A percentile compares a stretch with the other conserved stretches of the same genome.
Evolutionary conservation across 352 stramenopile species (phyloP).

Genomic region (Globisporangium barbulae): DNA sequence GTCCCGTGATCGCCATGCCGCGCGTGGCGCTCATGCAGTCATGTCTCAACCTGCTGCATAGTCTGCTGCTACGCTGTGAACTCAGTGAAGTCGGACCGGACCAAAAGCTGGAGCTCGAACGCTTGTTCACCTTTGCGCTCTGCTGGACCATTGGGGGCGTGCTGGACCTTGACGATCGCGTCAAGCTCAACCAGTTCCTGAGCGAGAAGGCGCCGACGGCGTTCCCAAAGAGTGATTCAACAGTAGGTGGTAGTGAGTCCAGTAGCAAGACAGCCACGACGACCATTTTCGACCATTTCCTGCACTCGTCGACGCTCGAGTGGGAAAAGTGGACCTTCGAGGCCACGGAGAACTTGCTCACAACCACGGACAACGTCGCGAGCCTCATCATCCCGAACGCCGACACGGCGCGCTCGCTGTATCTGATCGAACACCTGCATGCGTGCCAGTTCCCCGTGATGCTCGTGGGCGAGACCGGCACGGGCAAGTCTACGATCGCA

Average conservation of each 20-base stretch:
- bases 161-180: constrained; percentile 76
- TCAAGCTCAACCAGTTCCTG: constrained; percentile 73
- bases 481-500: constrained; percentile 83
- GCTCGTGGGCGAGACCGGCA: constrained; percentile 82
- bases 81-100: constrained; percentile 53
- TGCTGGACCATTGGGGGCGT: constrained; percentile 84
- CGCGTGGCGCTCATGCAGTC: constrained; percentile 81
- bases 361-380: constrained; percentile 59
- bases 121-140: constrained; percentile 82
- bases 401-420: constrained; percentile 71
- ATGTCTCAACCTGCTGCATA: constrained; percentile 59
- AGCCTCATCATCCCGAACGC: constrained; percentile 86
- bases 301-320: constrained; percentile 87
- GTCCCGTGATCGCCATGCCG: constrained; percentile 62
- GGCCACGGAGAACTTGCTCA: constrained; percentile 19
- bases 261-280: constrained; percentile 19
- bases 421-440: constrained; percentile 68
- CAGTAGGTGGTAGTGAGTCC: no score
- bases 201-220: constrained; percentile 26
- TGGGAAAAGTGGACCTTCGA: constrained; percentile 86
- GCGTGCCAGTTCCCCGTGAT: constrained; percentile 59
- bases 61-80: constrained; percentile 49
- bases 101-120: constrained; percentile 69
- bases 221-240: constrained; percentile 20
- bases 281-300: constrained; percentile 92